Evolutionary conservation across 2,329 filamentous ascomycete species (phyloP), one percentile per base, ranked within the genome.

Genomic region (Penicillium sp.): DNA sequence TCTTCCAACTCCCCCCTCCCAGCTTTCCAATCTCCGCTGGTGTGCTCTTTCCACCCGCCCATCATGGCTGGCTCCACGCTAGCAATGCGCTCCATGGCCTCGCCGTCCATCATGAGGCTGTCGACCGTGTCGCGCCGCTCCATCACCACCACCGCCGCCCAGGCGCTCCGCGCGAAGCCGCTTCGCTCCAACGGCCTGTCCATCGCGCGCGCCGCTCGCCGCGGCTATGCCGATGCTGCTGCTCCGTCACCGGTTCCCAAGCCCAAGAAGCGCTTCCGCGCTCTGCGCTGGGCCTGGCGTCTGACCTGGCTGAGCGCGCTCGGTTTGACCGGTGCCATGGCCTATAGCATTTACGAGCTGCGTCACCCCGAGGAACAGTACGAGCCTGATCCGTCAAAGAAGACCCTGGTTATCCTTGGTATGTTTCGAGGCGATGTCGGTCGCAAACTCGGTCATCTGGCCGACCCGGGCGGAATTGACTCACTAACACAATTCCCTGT

Each of bases 331-430:
- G 91, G 82, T 65, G 92, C 89, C 73, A 80, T 93, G 60, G 85
- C 84, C 69, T 97, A 95, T 77, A 85, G 86, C 73, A 89, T 97
- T 79, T 97, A 93, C 78, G 81, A 88, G 52, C 87, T 91, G 75
- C 88, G 91, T 70, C 85, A 96, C 77, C 94, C 94, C 10, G 83
- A 84, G 43, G 89, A 93, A 55, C 95, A 98, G 81, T 80, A 84
- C 60, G 82, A 86, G 63, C 87, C 90, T 18, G 92, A 97, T 77
- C 90, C 93, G 56, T 83, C 74, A 70, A 99, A 98, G 89, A 99
- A 99, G 86, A 99, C 93, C 11, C 84, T 99, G 57, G 95, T 99
- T 49, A 87, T 99, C 67, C 85, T 99, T 56, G 95, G 95, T 97
- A 86, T 65, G 80, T 62, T 13, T 56, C 7, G 49, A 50, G 37